Percentiles rank a stretch among this genome's conserved stretches.
phyloP scores from a whole-genome alignment of 495 filamentous ascomycete genomes.

The Penicillium turbatum region DNA sequence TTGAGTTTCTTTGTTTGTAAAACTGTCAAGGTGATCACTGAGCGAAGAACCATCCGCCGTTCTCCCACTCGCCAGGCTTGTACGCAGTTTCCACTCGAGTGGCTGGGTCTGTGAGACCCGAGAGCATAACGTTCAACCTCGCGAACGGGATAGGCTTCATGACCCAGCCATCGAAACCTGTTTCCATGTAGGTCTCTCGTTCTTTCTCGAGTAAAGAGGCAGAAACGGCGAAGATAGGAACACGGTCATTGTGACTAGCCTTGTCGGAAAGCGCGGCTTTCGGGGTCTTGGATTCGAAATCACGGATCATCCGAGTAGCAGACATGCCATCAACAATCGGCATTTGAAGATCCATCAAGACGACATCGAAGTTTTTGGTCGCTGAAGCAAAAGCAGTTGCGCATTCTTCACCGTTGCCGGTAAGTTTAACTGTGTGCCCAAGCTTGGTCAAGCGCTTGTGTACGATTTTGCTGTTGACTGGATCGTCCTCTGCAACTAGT shows the following conservation, averaged over 20 bases:
- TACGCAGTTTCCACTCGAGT: slow-evolving; percentile 51
- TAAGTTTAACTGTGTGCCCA: slow-evolving; percentile 68
- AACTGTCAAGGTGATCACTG: not conserved
- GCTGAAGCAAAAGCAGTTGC: slow-evolving; percentile 61
- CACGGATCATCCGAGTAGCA: slow-evolving; percentile 79
- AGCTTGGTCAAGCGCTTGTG: slow-evolving; percentile 77
- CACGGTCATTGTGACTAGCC: slow-evolving; percentile 44
- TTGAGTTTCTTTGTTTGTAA: not conserved
- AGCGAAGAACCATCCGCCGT: slow-evolving; percentile 62
- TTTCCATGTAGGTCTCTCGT: slow-evolving; percentile 64
- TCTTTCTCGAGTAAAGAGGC: slow-evolving; percentile 76
- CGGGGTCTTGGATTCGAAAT: slow-evolving; percentile 48
- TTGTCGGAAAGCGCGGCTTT: slow-evolving; percentile 43
- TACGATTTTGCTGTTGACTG: slow-evolving; percentile 84
- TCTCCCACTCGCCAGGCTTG: slow-evolving; percentile 61
- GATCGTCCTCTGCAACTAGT: slow-evolving; percentile 88
- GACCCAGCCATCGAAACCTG: slow-evolving; percentile 91
- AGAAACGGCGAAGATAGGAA: slow-evolving; percentile 88
- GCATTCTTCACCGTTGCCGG: slow-evolving; percentile 85
- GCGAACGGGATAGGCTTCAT: slow-evolving; percentile 73
- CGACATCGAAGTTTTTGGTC: slow-evolving; percentile 63
- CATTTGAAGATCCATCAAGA: slow-evolving; percentile 96
- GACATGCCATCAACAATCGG: slow-evolving; percentile 84
- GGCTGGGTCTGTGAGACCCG: slow-evolving; percentile 49
- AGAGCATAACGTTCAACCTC: slow-evolving; percentile 55